Evolutionary conservation across 345 rosid species (phyloP), one percentile per base, ranked within the genome.

Genomic region (Hibiscus trionum): DNA sequence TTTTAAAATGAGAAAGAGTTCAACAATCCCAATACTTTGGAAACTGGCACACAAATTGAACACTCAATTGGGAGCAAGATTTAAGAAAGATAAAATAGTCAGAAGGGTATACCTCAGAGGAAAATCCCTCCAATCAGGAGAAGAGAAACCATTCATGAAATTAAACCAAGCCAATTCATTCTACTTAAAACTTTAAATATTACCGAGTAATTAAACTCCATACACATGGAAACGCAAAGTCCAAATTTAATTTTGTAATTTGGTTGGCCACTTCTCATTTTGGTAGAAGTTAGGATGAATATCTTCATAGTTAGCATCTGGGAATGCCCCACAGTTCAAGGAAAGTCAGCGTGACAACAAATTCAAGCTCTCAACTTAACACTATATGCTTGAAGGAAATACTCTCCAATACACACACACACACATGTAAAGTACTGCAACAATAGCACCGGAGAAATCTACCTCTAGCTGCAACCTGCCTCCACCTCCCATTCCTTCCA

Each of bases 401-500:
- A 24, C 14, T 46, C 55, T 66, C 19, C 70, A 66, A 0, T 21
- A 66, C 10, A 7, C 9, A 55, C 3, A 15, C 17, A 52, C 26
- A 55, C 26, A 21, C 11, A 55, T 55, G 6, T 50, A 3, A 16
- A 12, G n/a, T 11, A 37, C 24, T 27, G 26, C 16, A 7, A 46
- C 75, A 61, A 60, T 10, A 61, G 49, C 27, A 66, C 75, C 59
- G 50, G 71, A 71, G 35, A 61, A 64, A 71, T 83, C 78, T 81
- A 91, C 98, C 96, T 94, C 98, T 61, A 91, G 75, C 79, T 81
- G 84, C 80, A 94, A 73, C 82, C 86, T 90, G 70, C 98, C 98
- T 65, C 98, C 98, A 61, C 98, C 91, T 56, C 97, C 98, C 87
- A 91, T 94, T 67, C 98, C 97, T 81, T 91, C 97, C 86, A 94